Conservation (phyloP, 495 filamentous ascomycete genomes). For the Penicillium parvum region DNA sequence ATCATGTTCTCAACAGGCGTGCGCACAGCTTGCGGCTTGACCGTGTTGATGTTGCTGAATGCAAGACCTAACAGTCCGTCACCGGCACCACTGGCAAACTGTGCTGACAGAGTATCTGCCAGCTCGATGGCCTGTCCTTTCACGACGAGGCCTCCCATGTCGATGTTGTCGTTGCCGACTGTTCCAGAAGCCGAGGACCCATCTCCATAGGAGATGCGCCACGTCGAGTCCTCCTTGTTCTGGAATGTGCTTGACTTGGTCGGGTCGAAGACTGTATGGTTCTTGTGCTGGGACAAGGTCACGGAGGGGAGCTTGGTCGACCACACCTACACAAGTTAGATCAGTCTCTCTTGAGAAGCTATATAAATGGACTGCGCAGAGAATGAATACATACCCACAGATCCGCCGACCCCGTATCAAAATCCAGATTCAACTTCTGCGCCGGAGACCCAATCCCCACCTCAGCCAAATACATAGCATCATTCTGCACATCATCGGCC, state of each 20-base stretch:
- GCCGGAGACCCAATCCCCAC: slow-evolving; percentile 64
- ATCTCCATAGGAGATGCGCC: slow-evolving; percentile 74
- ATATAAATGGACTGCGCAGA: neutral
- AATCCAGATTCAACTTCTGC: slow-evolving; percentile 64
- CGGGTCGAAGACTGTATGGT: slow-evolving; percentile 52
- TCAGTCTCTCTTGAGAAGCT: neutral
- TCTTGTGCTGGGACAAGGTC: slow-evolving; percentile 31
- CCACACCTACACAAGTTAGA: slow-evolving; percentile 49
- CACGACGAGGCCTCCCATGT: slow-evolving; percentile 64
- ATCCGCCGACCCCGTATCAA: slow-evolving; percentile 75
- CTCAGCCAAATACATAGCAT: slow-evolving; percentile 63
- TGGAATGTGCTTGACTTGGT: slow-evolving; percentile 60
- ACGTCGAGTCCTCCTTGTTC: slow-evolving; percentile 44
- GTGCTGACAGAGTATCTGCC: slow-evolving; percentile 57
- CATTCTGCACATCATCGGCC: slow-evolving; percentile 72
- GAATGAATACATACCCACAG: slow-evolving; percentile 58
- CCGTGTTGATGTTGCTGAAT: slow-evolving; percentile 66
- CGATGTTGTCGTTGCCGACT: slow-evolving; percentile 66
- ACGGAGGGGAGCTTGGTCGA: slow-evolving; percentile 51
- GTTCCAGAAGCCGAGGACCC: slow-evolving; percentile 63
- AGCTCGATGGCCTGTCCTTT: slow-evolving; percentile 67
- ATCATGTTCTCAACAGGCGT: slow-evolving; percentile 80
- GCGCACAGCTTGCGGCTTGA: slow-evolving; percentile 52
- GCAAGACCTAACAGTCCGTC: slow-evolving; percentile 75
- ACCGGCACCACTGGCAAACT: slow-evolving; percentile 55